phyloP scores from a whole-genome alignment of 2,329 filamentous ascomycete genomes.

The Diaporthe caulivora region DNA sequence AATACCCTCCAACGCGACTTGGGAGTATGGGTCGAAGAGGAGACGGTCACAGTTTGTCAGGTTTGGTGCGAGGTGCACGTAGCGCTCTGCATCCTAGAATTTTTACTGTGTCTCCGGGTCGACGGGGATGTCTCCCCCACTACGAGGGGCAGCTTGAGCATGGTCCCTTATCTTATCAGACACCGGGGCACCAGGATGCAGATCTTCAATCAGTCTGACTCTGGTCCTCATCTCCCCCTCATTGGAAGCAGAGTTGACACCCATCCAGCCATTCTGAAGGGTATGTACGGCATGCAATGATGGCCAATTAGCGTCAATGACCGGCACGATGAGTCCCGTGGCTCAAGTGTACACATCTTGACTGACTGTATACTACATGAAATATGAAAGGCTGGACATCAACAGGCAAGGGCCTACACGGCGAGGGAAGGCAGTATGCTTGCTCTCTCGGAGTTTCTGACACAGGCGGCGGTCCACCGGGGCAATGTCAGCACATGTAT shows the following conservation, averaged over 20 bases:
- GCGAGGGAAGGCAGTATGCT: neutral
- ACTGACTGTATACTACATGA: too few relatives aligned
- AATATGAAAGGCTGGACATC: neutral
- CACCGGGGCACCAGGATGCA: neutral
- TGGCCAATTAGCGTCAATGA: neutral
- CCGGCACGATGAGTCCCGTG: neutral
- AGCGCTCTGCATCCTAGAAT: neutral
- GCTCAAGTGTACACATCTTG: too few relatives aligned
- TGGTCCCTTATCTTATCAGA: slow-evolving; percentile 19
- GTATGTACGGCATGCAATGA: too few relatives aligned
- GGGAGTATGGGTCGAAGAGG: slow-evolving; percentile 2
- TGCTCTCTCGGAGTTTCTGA: neutral
- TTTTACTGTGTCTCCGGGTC: neutral
- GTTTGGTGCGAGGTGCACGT: neutral
- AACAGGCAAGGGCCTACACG: neutral
- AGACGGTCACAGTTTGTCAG: neutral
- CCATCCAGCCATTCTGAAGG: neutral
- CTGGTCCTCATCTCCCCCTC: neutral
- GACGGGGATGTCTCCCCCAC: slow-evolving; percentile 25
- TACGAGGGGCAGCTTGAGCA: slow-evolving; percentile 5
- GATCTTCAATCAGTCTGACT: slow-evolving; percentile 5
- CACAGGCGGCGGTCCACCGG: too few relatives aligned
- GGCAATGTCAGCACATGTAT: slow-evolving; percentile 18
- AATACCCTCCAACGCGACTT: neutral
- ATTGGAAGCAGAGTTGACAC: neutral